phyloP scores from a whole-genome alignment of 2,329 filamentous ascomycete species.

The Aspergillus sp. region DNA sequence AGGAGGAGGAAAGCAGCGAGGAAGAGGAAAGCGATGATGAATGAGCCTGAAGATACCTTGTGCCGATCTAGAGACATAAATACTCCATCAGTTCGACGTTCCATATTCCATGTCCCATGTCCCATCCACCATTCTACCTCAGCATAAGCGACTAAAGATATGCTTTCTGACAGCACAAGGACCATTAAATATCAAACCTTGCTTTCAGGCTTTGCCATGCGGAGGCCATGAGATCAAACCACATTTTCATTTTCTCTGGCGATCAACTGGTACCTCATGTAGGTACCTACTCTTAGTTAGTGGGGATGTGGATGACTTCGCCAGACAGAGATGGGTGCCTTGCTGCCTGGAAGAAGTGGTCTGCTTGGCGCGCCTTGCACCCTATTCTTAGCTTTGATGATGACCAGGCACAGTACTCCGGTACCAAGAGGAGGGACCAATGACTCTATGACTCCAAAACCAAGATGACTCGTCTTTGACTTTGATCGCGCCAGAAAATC shows the following conservation, averaged over 20 bases:
- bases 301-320: background rate
- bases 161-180: too few relatives aligned
- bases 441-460: background rate
- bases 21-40: slow-evolving; percentile 39
- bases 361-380: background rate
- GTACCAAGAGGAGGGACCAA: too few relatives aligned
- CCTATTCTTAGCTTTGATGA: slow-evolving; percentile 7
- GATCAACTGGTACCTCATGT: background rate
- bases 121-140: too few relatives aligned
- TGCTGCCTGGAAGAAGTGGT: slow-evolving; percentile 3
- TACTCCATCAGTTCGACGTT: background rate
- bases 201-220: too few relatives aligned
- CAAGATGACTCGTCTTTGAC: background rate
- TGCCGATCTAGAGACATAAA: slow-evolving; percentile 1
- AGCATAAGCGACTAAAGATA: too few relatives aligned
- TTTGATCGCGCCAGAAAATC: background rate
- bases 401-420: background rate
- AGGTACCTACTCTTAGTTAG: background rate
- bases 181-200: too few relatives aligned
- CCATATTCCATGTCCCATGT: background rate
- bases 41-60: slow-evolving; percentile 7
- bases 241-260: background rate
- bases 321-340: slow-evolving; percentile 1
- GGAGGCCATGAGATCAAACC: background rate
- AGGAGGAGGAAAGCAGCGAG: slow-evolving; percentile 70